Evolutionary conservation across 192 early-diverging fungal genomes (phyloP).

Genomic region (Irineochytrium annulatum): DNA sequence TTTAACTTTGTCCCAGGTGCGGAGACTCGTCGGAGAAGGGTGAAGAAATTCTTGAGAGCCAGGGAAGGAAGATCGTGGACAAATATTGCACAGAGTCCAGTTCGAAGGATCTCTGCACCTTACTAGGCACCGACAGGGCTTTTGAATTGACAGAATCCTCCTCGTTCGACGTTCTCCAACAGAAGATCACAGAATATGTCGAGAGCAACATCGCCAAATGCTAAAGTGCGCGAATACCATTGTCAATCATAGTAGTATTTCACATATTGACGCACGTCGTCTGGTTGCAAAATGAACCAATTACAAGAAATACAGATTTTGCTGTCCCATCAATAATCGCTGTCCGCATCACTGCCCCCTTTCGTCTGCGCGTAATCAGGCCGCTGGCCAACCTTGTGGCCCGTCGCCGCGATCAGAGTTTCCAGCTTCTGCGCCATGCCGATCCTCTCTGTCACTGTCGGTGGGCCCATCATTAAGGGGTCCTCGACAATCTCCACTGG

Average conservation of each 20-base stretch:
- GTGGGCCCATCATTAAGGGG: constrained; percentile 30
- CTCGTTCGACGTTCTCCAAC: background rate
- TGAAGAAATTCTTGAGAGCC: constrained; percentile 16
- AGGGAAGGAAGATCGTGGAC: constrained; percentile 12
- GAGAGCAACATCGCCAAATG: too few relatives aligned
- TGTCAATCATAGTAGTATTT: too few relatives aligned
- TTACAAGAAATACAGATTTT: background rate
- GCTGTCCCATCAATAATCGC: constrained; percentile 13
- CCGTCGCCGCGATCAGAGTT: background rate
- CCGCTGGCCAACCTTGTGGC: background rate
- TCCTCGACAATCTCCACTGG: constrained; percentile 33
- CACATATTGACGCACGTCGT: too few relatives aligned
- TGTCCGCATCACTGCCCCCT: constrained; percentile 13
- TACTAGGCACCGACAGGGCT: constrained; percentile 6
- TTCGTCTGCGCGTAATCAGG: background rate
- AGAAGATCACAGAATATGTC: too few relatives aligned
- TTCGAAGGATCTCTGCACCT: background rate
- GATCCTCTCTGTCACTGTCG: constrained; percentile 9
- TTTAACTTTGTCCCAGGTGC: constrained; percentile 4
- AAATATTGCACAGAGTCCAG: constrained; percentile 3
- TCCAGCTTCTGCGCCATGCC: constrained; percentile 20
- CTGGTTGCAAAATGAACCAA: too few relatives aligned
- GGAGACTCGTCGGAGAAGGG: constrained; percentile 22
- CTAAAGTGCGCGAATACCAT: too few relatives aligned
- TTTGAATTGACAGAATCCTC: background rate